Conservation (phyloP, 2,329 filamentous ascomycete species). For the Aureobasidium subglaciale region DNA sequence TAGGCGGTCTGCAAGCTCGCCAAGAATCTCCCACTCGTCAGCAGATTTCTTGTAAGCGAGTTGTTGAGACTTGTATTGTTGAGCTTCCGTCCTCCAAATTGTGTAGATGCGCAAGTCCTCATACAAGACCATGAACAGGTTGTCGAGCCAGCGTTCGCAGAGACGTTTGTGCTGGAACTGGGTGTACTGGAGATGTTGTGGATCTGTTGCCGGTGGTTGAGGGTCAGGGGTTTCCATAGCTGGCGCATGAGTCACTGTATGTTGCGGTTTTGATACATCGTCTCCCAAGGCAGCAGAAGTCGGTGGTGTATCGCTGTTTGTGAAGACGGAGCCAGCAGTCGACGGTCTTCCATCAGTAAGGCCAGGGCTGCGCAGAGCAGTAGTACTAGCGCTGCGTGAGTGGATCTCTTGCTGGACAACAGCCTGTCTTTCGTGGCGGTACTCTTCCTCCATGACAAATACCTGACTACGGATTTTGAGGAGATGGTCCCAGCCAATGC, state of each 20-base stretch:
- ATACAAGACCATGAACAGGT: slow-evolving; percentile 98
- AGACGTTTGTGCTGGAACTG: slow-evolving; percentile 95
- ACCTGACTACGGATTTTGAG: slow-evolving; percentile 92
- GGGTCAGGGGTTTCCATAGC: slow-evolving; percentile 25
- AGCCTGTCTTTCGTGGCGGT: slow-evolving; percentile 69
- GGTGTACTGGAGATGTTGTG: slow-evolving; percentile 67
- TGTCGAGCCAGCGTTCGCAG: slow-evolving; percentile 96
- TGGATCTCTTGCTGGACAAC: slow-evolving; percentile 31
- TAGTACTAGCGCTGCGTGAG: slow-evolving; percentile 70
- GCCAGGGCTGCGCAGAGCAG: slow-evolving; percentile 61
- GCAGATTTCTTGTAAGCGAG: slow-evolving; percentile 95
- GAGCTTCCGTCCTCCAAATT: slow-evolving; percentile 98
- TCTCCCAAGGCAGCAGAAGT: slow-evolving; percentile 26
- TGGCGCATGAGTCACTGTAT: slow-evolving; percentile 28
- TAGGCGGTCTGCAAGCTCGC: slow-evolving; percentile 82
- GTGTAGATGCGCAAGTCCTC: slow-evolving; percentile 97
- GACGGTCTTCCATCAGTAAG: slow-evolving; percentile 29
- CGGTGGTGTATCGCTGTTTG: slow-evolving; percentile 25
- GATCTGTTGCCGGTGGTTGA: slow-evolving; percentile 35
- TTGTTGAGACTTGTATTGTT: slow-evolving; percentile 86
- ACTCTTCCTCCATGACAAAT: slow-evolving; percentile 99
- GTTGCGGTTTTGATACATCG: slow-evolving; percentile 29
- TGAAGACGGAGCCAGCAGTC: slow-evolving; percentile 28
- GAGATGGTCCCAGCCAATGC: slow-evolving; percentile 96
- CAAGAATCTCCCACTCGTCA: slow-evolving; percentile 97